Conservation (phyloP, 2,329 filamentous ascomycete genomes). For the Hymenoscyphus occultus region DNA sequence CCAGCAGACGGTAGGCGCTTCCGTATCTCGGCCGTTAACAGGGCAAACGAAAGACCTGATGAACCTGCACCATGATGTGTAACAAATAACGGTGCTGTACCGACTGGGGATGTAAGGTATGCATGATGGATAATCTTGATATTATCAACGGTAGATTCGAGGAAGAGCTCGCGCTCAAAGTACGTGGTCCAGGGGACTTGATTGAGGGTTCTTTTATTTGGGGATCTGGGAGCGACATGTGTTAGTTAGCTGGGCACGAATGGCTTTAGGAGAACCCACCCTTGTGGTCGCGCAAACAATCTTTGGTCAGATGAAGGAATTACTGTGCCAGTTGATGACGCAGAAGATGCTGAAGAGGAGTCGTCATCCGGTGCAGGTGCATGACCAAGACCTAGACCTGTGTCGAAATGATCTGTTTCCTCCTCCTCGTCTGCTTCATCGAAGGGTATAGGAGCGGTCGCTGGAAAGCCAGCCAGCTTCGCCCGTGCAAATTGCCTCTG, state of each 20-base stretch:
- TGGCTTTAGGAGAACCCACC: constrained; percentile 46
- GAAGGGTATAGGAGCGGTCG: constrained; percentile 47
- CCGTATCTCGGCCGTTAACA: constrained; percentile 73
- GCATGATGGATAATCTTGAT: constrained; percentile 68
- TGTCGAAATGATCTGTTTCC: constrained; percentile 41
- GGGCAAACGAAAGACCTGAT: constrained; percentile 86
- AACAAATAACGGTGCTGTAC: constrained; percentile 78
- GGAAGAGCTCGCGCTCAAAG: constrained; percentile 82
- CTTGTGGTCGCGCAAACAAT: constrained; percentile 67
- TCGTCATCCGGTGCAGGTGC: constrained; percentile 51
- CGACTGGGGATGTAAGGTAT: constrained; percentile 77
- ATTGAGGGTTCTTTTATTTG: constrained; percentile 35
- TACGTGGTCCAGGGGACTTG: constrained; percentile 74
- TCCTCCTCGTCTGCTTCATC: constrained; percentile 51
- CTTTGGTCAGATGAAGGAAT: constrained; percentile 73
- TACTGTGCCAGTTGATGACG: constrained; percentile 89
- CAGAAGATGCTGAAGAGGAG: constrained; percentile 76
- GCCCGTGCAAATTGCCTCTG: constrained; percentile 76
- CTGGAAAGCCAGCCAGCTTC: constrained; percentile 62
- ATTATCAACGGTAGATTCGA: constrained; percentile 49
- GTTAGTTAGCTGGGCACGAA: constrained; percentile 13
- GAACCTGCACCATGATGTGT: constrained; percentile 95
- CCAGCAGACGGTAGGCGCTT: constrained; percentile 76
- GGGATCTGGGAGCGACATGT: constrained; percentile 25
- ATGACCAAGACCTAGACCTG: constrained; percentile 39